These are phyloP conservation scores for Venturia effusa DNA, from an alignment of 2,329 filamentous ascomycete genomes.

Conservation along the genomic window DNA sequence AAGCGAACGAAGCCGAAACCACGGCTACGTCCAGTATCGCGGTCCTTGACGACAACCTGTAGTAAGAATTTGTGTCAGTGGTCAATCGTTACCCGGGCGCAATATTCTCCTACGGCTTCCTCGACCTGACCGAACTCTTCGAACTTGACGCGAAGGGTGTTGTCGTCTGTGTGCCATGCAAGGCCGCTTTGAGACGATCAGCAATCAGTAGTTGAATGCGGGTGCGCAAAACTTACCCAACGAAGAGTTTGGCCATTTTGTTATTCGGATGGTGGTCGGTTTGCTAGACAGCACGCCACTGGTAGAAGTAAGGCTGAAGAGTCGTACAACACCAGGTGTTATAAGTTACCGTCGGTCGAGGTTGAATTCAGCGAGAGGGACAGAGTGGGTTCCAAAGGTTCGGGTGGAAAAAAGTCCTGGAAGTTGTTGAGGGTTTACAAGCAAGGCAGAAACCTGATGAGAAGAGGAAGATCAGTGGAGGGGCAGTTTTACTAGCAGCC, in stretches of 20 bases:
- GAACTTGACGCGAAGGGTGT: constrained; percentile 78
- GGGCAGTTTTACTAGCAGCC: neutral
- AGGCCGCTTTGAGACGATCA: constrained; percentile 59
- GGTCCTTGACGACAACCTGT: constrained; percentile 94
- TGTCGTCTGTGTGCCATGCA: constrained; percentile 95
- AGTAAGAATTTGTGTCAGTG: constrained; percentile 15
- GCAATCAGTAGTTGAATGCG: neutral
- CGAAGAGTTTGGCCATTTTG: constrained; percentile 85
- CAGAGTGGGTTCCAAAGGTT: neutral
- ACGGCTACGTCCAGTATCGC: constrained; percentile 90
- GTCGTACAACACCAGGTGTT: neutral
- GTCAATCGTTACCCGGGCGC: constrained; percentile 5
- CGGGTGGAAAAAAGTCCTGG: neutral
- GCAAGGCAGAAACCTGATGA: constrained; percentile 2
- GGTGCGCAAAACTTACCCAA: constrained; percentile 55
- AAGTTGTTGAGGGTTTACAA: constrained; percentile 1
- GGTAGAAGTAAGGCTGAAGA: too few relatives aligned
- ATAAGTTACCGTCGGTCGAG: neutral
- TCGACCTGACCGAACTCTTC: constrained; percentile 83
- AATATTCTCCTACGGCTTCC: constrained; percentile 68
- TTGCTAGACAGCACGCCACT: neutral
- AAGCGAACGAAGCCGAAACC: constrained; percentile 97
- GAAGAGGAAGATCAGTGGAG: neutral
- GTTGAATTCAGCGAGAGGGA: neutral
- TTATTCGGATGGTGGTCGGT: neutral